Base-by-base conservation (phyloP, 495 filamentous ascomycete genomes). In the Neurospora sp. region DNA sequence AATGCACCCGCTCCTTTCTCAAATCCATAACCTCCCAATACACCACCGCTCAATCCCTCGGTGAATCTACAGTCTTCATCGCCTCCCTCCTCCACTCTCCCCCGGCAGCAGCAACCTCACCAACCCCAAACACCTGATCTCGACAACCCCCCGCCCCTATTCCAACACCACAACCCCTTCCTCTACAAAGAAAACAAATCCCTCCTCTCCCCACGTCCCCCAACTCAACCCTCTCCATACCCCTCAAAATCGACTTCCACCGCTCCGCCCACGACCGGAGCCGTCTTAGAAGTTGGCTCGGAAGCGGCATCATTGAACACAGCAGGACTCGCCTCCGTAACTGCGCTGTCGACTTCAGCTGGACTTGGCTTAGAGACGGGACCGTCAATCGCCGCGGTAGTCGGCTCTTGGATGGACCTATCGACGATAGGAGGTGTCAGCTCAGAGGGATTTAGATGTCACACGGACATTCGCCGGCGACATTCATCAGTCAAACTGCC, bases 181-280 rank as follows among this genome's bases (percentile, higher is more conserved):
- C 2, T 48, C n/a, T 48, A 48, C 44, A 48, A 48, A 48, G 44
- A 48, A 48, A 48, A 48, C 16, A 9, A 22, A 20, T 1, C 0
- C 44, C 18, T 3, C n/a, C 44, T 48, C n/a, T 10, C 8, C 18
- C 44, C 8, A 48, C 44, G 0, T 48, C 44, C 44, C 18, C 44
- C 2, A 48, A 48, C n/a, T 48, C 44, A 20, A 72, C 71, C 9
- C 71, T 79, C 10, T 71, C 74, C 22, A 39, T 72, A 5, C 69
- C 74, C 10, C 31, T 79, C 20, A 70, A 68, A 27, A 75, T 76
- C 73, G 75, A 76, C 72, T 69, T 75, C 68, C 61, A 70, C 46
- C 78, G 76, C 40, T 74, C 70, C 46, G 70, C 69, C 16, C 68
- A 72, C 69, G 85, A 87, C 77, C 82, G 22, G 22, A 27, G 22